Evolutionary conservation across 1,139 yeast species (phyloP).

Genomic region (Candida gigantensis): DNA sequence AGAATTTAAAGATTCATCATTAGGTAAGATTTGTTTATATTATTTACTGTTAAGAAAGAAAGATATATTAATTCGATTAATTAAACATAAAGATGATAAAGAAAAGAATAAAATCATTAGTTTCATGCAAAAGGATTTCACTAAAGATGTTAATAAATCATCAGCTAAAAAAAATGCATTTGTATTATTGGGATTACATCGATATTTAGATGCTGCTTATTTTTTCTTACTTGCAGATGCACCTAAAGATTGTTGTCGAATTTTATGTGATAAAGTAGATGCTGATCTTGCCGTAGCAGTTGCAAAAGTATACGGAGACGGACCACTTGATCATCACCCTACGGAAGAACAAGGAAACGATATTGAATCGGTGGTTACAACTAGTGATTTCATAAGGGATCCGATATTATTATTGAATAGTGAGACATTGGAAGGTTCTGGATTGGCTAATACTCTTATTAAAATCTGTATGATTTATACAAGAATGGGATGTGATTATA

Average conservation of each 20-base stretch:
- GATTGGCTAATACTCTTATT: slow-evolving; percentile 39
- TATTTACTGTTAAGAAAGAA: slow-evolving; percentile 80
- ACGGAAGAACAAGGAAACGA: no score
- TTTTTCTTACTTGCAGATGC: slow-evolving; percentile 84
- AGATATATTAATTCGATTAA: slow-evolving; percentile 72
- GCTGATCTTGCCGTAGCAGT: slow-evolving; percentile 75
- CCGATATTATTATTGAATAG: slow-evolving; percentile 64
- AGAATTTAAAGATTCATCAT: slow-evolving; percentile 74
- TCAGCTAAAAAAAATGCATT: slow-evolving; percentile 94
- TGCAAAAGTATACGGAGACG: slow-evolving; percentile 60
- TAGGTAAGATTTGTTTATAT: slow-evolving; percentile 65
- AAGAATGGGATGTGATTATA: slow-evolving; percentile 89
- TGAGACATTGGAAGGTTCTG: slow-evolving; percentile 35
- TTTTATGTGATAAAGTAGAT: slow-evolving; percentile 70
- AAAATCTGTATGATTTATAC: slow-evolving; percentile 68
- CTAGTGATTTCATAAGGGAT: slow-evolving; percentile 55
- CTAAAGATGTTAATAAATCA: slow-evolving; percentile 71
- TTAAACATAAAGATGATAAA: slow-evolving; percentile 78
- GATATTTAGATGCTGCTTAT: slow-evolving; percentile 85
- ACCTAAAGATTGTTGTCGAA: slow-evolving; percentile 74
- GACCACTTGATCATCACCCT: slow-evolving; percentile 7
- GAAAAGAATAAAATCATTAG: slow-evolving; percentile 82
- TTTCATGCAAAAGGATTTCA: slow-evolving; percentile 76
- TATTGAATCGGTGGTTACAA: slow-evolving; percentile 18
- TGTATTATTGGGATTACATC: slow-evolving; percentile 83